Conservation (phyloP, 768 basidiomycete species). For the Crepidotus variabilis region DNA sequence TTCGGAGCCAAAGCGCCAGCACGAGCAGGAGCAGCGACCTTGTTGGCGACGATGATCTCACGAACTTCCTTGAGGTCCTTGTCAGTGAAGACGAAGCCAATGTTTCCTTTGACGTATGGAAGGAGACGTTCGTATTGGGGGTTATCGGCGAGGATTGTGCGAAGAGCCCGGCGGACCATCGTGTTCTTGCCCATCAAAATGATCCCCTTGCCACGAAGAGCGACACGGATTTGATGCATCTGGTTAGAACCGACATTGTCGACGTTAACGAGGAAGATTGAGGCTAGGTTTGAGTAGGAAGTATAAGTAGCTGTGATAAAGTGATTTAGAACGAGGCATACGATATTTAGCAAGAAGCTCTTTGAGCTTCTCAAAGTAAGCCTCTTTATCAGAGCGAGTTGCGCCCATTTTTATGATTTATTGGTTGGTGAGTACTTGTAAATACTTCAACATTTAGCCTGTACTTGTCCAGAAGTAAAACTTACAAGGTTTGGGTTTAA, state of each 20-base stretch:
- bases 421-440: conserved; percentile 19
- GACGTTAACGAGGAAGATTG: conserved; percentile 98
- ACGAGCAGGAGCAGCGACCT: conserved; percentile 97
- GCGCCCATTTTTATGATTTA: conserved; percentile 73
- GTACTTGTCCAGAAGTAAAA: background rate
- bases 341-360: conserved; percentile 87
- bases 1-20: conserved; percentile 94
- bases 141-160: conserved; percentile 82
- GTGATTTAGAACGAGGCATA: conserved; percentile 39
- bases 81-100: conserved; percentile 97
- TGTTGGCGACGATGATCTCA: conserved; percentile 91
- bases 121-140: conserved; percentile 97
- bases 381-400: conserved; percentile 82
- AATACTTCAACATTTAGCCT: conserved; percentile 1
- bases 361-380: conserved; percentile 93
- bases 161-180: conserved; percentile 98
- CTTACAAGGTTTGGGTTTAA: conserved; percentile 18
- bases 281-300: conserved; percentile 53
- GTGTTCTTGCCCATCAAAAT: conserved; percentile 99
- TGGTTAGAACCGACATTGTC: conserved; percentile 99
- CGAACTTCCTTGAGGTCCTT: conserved; percentile 93
- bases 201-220: conserved; percentile 94
- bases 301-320: background rate
- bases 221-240: conserved; percentile 95
- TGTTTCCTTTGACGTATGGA: conserved; percentile 94